Conservation (phyloP, 306 rosid genomes). For the Pyrus betulifolia region DNA sequence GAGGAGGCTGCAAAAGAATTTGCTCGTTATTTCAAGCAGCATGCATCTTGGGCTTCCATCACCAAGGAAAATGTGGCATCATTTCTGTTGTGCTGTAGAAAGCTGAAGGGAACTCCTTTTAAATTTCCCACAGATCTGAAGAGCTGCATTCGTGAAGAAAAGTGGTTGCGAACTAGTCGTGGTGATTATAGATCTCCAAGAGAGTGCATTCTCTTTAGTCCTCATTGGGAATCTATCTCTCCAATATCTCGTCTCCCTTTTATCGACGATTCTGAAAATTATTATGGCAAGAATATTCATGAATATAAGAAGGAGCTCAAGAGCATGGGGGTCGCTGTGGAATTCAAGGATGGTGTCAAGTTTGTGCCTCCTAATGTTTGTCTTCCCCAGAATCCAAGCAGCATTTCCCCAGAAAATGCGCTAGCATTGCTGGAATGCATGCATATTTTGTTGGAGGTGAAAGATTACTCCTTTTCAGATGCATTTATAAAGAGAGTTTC, state of each 20-base stretch:
- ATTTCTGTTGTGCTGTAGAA: slow-evolving; percentile 42
- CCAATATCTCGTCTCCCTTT: slow-evolving; percentile 55
- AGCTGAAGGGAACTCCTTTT: slow-evolving; percentile 13
- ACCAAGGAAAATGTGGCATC: slow-evolving; percentile 27
- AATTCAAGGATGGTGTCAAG: slow-evolving; percentile 39
- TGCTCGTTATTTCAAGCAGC: slow-evolving; percentile 21
- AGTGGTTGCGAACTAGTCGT: slow-evolving; percentile 53
- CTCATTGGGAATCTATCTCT: slow-evolving; percentile 50
- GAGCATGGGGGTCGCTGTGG: slow-evolving; percentile 39
- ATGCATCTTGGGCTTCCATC: slow-evolving; percentile 9
- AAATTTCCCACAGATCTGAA: slow-evolving; percentile 27
- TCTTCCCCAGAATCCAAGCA: slow-evolving; percentile 32
- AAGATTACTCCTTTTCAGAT: slow-evolving; percentile 11
- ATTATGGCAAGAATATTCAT: slow-evolving; percentile 35
- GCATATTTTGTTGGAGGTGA: slow-evolving; percentile 5
- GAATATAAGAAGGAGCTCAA: slow-evolving; percentile 46
- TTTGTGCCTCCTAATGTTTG: slow-evolving; percentile 28
- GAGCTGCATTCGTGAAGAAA: neutral
- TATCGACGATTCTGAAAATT: slow-evolving; percentile 22
- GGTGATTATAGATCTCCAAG: slow-evolving; percentile 37
- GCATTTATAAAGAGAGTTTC: slow-evolving; percentile 28
- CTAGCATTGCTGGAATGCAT: slow-evolving; percentile 50
- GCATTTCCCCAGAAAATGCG: slow-evolving; percentile 28
- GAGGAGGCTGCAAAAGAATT: slow-evolving; percentile 31
- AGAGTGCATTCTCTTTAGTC: slow-evolving; percentile 49